Conservation (phyloP, 2,329 filamentous ascomycete genomes). For the Didymella arachidicola region DNA sequence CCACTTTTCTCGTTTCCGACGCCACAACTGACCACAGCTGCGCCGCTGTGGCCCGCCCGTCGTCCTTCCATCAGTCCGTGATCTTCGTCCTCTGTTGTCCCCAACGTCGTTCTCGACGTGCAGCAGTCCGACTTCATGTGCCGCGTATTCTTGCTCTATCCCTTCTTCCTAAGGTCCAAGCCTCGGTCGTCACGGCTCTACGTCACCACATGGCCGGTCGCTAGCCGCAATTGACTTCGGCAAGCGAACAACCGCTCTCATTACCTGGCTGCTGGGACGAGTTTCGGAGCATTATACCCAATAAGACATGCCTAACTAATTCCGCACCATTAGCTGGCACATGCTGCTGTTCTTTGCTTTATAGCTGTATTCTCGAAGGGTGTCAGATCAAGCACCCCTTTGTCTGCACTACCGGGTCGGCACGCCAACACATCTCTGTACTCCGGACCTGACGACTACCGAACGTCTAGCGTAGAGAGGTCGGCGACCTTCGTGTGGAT, state of each 20-base stretch:
- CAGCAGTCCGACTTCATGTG: not conserved
- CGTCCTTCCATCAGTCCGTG: not conserved
- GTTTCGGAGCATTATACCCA: not conserved
- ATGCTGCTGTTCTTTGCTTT: conserved; percentile 6
- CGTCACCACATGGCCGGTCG: conserved; percentile 9
- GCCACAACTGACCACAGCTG: conserved; percentile 11
- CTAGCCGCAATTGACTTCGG: conserved; percentile 2
- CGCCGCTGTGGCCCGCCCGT: conserved; percentile 1
- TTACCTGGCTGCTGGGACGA: conserved; percentile 11
- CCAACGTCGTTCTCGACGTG: not conserved
- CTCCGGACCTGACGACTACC: conserved; percentile 8
- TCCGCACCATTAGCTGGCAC: not conserved
- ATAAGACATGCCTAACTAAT: conserved; percentile 3
- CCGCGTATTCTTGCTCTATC: not conserved
- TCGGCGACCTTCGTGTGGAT: conserved; percentile 10
- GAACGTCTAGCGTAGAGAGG: conserved; percentile 9
- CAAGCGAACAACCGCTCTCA: not conserved
- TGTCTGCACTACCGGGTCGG: conserved; percentile 9
- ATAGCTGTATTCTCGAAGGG: conserved; percentile 4
- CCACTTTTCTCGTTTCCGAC: conserved; percentile 6
- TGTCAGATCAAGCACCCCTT: conserved; percentile 2
- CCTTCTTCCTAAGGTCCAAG: not conserved
- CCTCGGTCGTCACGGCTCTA: conserved; percentile 10
- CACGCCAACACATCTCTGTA: not conserved
- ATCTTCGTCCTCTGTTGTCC: not conserved